Conservation (phyloP, 176 grass and related monocot genomes). For the Rhynchospora pubera region DNA sequence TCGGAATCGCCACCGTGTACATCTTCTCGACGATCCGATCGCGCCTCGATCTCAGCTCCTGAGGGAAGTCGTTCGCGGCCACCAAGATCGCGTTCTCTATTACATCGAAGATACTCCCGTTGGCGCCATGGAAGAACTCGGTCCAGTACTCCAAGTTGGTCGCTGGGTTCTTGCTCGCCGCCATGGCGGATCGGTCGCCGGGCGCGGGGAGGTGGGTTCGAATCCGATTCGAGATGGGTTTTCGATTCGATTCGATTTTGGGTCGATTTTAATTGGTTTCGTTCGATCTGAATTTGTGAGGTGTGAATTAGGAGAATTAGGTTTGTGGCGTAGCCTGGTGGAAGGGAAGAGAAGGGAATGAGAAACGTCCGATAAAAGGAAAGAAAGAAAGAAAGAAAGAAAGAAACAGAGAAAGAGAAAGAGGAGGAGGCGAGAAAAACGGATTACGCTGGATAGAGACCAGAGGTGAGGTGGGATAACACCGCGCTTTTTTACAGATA, state of each 20-base stretch:
- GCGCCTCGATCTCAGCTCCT: conserved; percentile 57
- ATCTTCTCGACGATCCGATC: conserved; percentile 65
- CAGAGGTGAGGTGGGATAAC: neutral
- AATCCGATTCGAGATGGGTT: neutral
- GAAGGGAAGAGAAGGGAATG: neutral
- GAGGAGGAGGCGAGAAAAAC: neutral
- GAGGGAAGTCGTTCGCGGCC: conserved; percentile 51
- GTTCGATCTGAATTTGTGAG: conserved; percentile 8
- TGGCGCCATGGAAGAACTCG: conserved; percentile 55
- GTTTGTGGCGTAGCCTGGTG: neutral
- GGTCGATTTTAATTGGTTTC: neutral
- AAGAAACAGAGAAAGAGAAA: no score
- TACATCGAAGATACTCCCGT: conserved; percentile 61
- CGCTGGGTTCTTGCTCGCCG: conserved; percentile 18
- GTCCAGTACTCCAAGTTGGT: conserved; percentile 69
- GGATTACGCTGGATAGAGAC: conserved; percentile 18
- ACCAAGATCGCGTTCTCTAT: conserved; percentile 76
- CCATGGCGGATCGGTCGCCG: neutral
- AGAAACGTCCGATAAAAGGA: conserved; percentile 21
- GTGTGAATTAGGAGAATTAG: conserved; percentile 18
- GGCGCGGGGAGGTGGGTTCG: neutral
- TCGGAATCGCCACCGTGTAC: conserved; percentile 32
- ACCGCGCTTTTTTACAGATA: neutral
- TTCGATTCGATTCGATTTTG: neutral
- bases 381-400: no score